Conservation (phyloP, 2,329 filamentous ascomycete genomes). For the Aspergillus brasiliensis region DNA sequence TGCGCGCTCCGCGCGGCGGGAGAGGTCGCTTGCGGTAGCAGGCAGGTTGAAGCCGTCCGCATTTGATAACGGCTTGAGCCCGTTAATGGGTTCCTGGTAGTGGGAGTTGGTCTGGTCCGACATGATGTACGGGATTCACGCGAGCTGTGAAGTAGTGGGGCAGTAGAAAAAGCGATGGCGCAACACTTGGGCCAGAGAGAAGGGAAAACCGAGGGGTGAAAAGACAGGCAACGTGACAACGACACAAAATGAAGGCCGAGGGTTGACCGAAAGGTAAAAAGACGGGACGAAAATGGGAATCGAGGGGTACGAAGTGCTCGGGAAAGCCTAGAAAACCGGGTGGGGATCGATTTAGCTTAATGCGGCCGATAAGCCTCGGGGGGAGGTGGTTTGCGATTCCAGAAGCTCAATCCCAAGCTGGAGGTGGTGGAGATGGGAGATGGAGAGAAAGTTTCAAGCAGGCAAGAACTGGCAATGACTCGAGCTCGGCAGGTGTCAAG, state of each 20-base stretch:
- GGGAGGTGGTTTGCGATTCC: not conserved
- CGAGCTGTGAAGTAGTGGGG: not conserved
- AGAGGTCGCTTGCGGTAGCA: constrained; percentile 30
- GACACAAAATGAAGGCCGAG: constrained; percentile 8
- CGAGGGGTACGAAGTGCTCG: constrained; percentile 10
- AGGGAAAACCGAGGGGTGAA: constrained; percentile 4
- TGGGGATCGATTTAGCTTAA: constrained; percentile 17
- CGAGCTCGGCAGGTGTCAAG: not conserved
- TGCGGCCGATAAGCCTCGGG: constrained; percentile 17
- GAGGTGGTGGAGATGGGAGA: not conserved
- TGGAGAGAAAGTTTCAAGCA: not conserved
- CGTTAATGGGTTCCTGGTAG: constrained; percentile 33
- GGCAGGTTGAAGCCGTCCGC: constrained; percentile 31
- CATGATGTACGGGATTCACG: constrained; percentile 24
- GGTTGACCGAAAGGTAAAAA: constrained; percentile 5
- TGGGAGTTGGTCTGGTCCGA: constrained; percentile 31
- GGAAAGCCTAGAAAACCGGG: constrained; percentile 13
- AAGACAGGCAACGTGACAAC: not conserved
- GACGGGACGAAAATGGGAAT: constrained; percentile 6
- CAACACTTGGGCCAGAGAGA: constrained; percentile 3
- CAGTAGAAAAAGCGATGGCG: constrained; percentile 1
- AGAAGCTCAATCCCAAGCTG: constrained; percentile 1
- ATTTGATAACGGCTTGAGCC: constrained; percentile 36
- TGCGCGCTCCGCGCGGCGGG: constrained; percentile 31
- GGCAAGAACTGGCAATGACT: not conserved